These are phyloP conservation scores for Psidium friedrichsthalianum DNA, from an alignment of 345 rosid species.

Conservation along the genomic window DNA sequence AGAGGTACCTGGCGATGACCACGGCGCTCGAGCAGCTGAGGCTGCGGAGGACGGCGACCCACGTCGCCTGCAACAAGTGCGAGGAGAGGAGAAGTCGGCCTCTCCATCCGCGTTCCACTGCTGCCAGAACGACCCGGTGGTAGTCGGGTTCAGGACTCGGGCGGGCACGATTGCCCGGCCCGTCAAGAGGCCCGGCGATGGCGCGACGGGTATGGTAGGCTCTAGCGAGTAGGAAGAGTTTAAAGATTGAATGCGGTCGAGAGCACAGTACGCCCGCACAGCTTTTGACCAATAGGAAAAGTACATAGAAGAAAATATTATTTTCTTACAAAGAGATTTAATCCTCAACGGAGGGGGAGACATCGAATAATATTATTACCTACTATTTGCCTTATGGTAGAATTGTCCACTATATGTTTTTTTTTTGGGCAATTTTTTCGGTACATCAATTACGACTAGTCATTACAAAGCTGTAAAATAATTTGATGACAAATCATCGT, in stretches of 20 bases:
- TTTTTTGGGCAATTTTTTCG: not conserved
- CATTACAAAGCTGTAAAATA: not conserved
- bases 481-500: not conserved
- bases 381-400: not conserved
- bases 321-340: no score
- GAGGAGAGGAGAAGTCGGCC: constrained; percentile 5
- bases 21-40: not conserved
- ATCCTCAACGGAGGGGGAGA: no score
- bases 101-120: constrained; percentile 23
- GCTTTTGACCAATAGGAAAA: no score
- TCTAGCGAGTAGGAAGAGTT: no score
- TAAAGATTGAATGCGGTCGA: no score
- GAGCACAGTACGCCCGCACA: no score
- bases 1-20: constrained; percentile 12
- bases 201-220: no score
- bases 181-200: not conserved
- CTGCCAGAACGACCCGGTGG: constrained; percentile 35
- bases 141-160: constrained; percentile 24
- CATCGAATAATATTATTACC: no score
- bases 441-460: not conserved
- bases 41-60: not conserved
- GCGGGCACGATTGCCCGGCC: constrained; percentile 54
- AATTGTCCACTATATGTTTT: not conserved
- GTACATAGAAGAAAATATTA: no score
- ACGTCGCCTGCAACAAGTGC: constrained; percentile 26